Base-by-base conservation (phyloP, 192 early-diverging fungal species). In the Rhizophagus clarus region DNA sequence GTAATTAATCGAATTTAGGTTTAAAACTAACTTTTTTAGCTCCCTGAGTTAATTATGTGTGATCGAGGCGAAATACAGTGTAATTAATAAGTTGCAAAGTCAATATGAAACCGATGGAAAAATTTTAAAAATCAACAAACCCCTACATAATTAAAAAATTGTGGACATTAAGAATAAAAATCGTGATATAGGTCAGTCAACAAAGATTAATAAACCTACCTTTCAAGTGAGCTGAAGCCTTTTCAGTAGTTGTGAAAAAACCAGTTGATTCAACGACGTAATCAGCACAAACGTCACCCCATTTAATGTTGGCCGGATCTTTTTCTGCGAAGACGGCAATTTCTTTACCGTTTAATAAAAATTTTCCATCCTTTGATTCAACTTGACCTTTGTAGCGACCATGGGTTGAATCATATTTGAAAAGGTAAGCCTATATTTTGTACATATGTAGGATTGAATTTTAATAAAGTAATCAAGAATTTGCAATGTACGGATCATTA, bases 371-470 rank as follows among this genome's bases (percentile, higher is more conserved):
- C 88, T 94, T 90, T 84, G 88, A 81, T 81, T 88, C 86, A 78
- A 96, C 93, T 29, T 89, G 88, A 74, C 95, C 96, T 86, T 95
- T 93, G 93, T 92, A 96, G 74, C 92, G 92, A 74, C 98, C 98
- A 88, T 99, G 98, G 82, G 97, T 97, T 51, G 98, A 97, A 92
- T 99, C 98, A 87, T 97, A 99, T 91, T 98, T 96, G 82, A 97
- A 88, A 86, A 98, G 88, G 91, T 98, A 99, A 84, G 92, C 89
- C 90, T 91, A 4, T 11, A 12, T 11, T 0, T 45, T 11, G 42
- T 45, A 14, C 12, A 84, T 4, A 28, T 34, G 72, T 7, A 47
- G 22, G 12, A 47, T 56, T 26, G 32, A 37, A 14, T n/a, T 82
- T 75, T 49, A 71, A 63, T 75, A 75, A 8, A 7, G 40, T 42